Conservation (phyloP, 768 basidiomycete species). For the Leucocoprinus leucothites region DNA sequence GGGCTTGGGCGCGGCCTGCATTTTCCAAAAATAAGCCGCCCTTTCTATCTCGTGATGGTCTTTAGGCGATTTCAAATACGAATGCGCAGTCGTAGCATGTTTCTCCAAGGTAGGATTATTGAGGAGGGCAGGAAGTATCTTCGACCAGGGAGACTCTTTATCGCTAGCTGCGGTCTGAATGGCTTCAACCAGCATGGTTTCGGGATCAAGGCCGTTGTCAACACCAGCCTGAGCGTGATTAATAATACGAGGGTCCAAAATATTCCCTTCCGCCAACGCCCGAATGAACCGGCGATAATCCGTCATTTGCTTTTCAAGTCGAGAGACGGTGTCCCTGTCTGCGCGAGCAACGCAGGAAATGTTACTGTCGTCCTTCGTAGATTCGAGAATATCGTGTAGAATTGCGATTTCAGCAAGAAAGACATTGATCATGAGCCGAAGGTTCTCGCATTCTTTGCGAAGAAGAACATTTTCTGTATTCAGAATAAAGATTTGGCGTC, state of each 20-base stretch:
- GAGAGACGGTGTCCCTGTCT: not conserved
- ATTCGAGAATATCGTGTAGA: not conserved
- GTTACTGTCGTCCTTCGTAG: not conserved
- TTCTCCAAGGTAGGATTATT: slow-evolving; percentile 33
- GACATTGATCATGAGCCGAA: not conserved
- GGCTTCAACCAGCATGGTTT: slow-evolving; percentile 40
- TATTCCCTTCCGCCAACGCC: slow-evolving; percentile 30
- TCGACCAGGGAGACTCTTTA: slow-evolving; percentile 36
- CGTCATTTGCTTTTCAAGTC: slow-evolving; percentile 2
- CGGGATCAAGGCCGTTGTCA: slow-evolving; percentile 29
- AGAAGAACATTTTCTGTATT: slow-evolving; percentile 5
- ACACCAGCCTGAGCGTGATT: slow-evolving; percentile 23
- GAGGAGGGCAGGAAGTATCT: slow-evolving; percentile 32
- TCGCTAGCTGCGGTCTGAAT: slow-evolving; percentile 39
- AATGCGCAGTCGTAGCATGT: slow-evolving; percentile 41
- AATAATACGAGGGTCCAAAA: slow-evolving; percentile 27
- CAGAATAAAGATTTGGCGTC: slow-evolving; percentile 1
- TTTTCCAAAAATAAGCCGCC: slow-evolving; percentile 41
- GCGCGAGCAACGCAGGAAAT: not conserved
- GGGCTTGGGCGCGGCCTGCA: slow-evolving; percentile 29
- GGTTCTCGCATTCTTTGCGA: not conserved
- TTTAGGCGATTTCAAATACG: slow-evolving; percentile 39
- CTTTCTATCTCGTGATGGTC: slow-evolving; percentile 38
- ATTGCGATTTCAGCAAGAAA: not conserved
- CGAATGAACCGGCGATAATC: slow-evolving; percentile 25